Evolutionary conservation across 257 asterid genomes (phyloP).

Genomic region (Linderniella brevidens): DNA sequence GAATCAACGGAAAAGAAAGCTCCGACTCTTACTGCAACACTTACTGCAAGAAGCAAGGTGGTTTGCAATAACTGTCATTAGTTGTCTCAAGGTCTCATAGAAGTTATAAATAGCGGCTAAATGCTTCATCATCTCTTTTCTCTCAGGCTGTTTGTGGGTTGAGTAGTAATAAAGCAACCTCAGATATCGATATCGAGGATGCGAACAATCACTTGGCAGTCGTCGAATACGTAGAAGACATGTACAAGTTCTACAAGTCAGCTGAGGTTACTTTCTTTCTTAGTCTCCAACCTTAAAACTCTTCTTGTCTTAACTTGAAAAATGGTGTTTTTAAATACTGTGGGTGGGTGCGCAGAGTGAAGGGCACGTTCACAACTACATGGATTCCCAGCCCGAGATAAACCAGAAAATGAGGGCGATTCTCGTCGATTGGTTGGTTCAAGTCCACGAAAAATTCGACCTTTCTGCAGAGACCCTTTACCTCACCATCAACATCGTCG

Average conservation of each 20-base stretch:
- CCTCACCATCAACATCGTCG: conserved; percentile 65
- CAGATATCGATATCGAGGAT: conserved; percentile 74
- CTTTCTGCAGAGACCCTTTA: conserved; percentile 75
- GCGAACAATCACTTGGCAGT: conserved; percentile 60
- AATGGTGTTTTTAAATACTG: background rate
- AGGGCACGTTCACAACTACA: conserved; percentile 45
- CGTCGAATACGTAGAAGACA: conserved; percentile 75
- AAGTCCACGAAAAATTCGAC: conserved; percentile 73
- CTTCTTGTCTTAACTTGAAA: background rate
- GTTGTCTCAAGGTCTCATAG: background rate
- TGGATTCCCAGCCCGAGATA: conserved; percentile 64
- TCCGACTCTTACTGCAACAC: conserved; percentile 67
- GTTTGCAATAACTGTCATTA: background rate
- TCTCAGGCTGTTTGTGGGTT: conserved; percentile 73
- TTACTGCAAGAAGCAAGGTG: conserved; percentile 86
- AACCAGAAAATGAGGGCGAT: conserved; percentile 69
- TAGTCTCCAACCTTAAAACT: background rate
- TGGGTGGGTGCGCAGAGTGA: conserved; percentile 31
- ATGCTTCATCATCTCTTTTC: background rate
- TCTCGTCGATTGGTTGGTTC: conserved; percentile 73
- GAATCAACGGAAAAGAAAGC: conserved; percentile 30
- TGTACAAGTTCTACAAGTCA: conserved; percentile 62
- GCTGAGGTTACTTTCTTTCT: conserved; percentile 36
- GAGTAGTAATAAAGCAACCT: conserved; percentile 21
- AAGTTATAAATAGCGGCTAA: background rate